Evolutionary conservation across 1,139 yeast species (phyloP), one percentile per base, ranked within the genome.

Genomic region (Blastobotrys persicus): DNA sequence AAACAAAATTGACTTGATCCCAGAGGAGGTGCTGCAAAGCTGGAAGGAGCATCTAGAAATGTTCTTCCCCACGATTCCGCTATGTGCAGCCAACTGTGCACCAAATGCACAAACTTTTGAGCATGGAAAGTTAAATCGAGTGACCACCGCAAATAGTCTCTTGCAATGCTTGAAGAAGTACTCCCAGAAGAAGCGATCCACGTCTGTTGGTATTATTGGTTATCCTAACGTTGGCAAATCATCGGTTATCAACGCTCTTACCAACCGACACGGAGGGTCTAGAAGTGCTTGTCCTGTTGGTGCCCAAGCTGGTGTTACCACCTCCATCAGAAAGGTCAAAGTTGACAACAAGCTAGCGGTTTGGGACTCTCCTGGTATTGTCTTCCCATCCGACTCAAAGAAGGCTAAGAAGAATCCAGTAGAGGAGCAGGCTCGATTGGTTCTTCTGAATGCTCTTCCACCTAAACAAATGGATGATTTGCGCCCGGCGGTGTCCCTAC

Each of bases 201-300:
- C 91, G 51, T 79, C 88, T 37, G 98, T 89, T 44, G 98, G 99
- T 63, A 95, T 92, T 43, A 87, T 94, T 61, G 98, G 98, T 28
- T 91, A 89, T 67, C 98, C 98, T 44, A 92, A 92, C 23, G 98
- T 91, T 47, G 98, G 98, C 75, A 91, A 91, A 68, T 91, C 97
- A 1, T 89, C 97, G 9, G 91, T 98, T 9, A 91, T 92, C 64
- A 92, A 92, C 66, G 88, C 96, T 2, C 76, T 92, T 56, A 83
- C 95, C 9, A 78, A 87, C 48, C 83, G 95, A 70, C 94, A 88
- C 64, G 89, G 92, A 46, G 72, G 77, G 20, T 55, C 56, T 34
- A 57, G 56, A 32, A 73, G 81, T 41, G 94, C 92, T 9, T 92
- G 98, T 66, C 98, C 98, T 12, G 95, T 88, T 31, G 99, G 98